phyloP scores from a whole-genome alignment of 495 filamentous ascomycete genomes.

The Lepraria neglecta region DNA sequence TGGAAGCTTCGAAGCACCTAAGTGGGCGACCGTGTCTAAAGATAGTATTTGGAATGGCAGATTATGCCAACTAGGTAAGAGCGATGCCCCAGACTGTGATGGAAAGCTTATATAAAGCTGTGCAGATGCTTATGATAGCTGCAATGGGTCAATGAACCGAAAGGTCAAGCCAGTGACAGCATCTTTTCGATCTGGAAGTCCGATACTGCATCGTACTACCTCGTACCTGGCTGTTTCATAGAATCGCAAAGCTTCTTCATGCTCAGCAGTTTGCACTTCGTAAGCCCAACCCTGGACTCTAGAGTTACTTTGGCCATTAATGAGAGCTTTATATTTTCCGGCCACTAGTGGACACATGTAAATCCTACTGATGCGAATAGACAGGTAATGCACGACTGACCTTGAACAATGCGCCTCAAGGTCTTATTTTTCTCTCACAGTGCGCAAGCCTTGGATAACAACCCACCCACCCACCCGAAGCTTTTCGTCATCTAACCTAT shows the following conservation, averaged over 20 bases:
- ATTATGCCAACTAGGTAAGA: no score
- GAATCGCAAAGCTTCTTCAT: constrained; percentile 35
- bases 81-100: no score
- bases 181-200: no score
- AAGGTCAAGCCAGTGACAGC: no score
- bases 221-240: constrained; percentile 42
- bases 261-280: constrained; percentile 29
- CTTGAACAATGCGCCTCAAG: constrained; percentile 10
- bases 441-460: constrained; percentile 12
- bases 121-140: no score
- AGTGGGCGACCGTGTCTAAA: no score
- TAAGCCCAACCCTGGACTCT: constrained; percentile 35
- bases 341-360: constrained; percentile 2
- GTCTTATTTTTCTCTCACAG: constrained; percentile 6
- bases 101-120: no score
- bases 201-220: constrained; percentile 39
- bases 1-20: no score
- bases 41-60: no score
- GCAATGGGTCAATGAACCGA: no score
- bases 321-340: constrained; percentile 38
- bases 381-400: constrained; percentile 10
- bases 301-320: constrained; percentile 30
- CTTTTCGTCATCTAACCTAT: constrained; percentile 14
- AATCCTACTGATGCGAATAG: constrained; percentile 9
- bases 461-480: constrained; percentile 7